These are phyloP conservation scores for Aureobasidium sp. DNA, from an alignment of 2,329 filamentous ascomycete species.

Conservation along the genomic window DNA sequence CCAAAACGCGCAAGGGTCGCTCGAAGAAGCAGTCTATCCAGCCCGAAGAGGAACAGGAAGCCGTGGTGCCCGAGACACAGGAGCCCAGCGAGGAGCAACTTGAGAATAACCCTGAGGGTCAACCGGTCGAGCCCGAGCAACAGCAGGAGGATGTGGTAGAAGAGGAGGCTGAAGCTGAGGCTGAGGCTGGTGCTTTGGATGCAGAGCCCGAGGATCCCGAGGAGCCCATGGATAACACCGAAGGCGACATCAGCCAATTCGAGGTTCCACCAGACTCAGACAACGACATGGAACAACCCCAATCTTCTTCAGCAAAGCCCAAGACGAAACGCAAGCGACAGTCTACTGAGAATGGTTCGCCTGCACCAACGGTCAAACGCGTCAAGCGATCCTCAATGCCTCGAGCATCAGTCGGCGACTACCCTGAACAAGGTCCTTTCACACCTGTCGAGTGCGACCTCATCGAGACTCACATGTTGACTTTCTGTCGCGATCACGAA, in stretches of 20 bases:
- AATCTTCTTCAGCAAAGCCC: constrained; percentile 6
- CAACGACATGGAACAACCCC: neutral
- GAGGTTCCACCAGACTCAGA: constrained; percentile 7
- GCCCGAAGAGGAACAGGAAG: neutral
- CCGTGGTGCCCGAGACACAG: constrained; percentile 16
- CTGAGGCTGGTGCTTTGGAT: neutral
- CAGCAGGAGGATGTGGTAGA: neutral
- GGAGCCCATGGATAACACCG: neutral
- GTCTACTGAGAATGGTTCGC: neutral
- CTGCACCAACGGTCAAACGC: constrained; percentile 1
- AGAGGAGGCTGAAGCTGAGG: constrained; percentile 13
- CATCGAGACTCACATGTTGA: constrained; percentile 6
- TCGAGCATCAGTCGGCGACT: neutral
- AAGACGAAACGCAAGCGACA: constrained; percentile 15
- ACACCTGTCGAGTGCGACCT: constrained; percentile 7
- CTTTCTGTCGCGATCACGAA: neutral
- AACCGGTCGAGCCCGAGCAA: neutral
- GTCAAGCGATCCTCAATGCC: constrained; percentile 3
- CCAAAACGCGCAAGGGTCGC: neutral
- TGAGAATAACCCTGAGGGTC: neutral
- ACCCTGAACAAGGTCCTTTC: constrained; percentile 13
- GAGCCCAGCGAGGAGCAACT: neutral
- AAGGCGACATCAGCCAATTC: constrained; percentile 7
- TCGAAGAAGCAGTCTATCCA: constrained; percentile 3
- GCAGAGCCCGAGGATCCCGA: constrained; percentile 6